These are phyloP conservation scores for Gautieria morchelliformis DNA, from an alignment of 768 basidiomycete genomes.

Conservation along the genomic window DNA sequence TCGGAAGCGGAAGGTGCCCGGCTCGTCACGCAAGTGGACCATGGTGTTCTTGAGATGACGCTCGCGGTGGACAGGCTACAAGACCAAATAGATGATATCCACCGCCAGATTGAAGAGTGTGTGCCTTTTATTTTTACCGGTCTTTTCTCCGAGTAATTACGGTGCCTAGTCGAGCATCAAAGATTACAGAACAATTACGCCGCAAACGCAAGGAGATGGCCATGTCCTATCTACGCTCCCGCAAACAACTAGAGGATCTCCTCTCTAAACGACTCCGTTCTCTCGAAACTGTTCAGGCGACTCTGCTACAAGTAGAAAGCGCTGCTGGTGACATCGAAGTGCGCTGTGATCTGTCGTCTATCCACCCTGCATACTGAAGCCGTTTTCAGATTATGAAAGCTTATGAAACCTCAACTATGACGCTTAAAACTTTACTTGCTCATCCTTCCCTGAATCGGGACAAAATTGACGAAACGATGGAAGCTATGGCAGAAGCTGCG, in stretches of 20 bases:
- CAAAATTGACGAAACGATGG: constrained; percentile 78
- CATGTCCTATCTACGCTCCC: constrained; percentile 65
- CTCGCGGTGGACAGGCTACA: constrained; percentile 58
- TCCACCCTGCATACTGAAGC: not conserved
- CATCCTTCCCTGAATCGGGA: constrained; percentile 76
- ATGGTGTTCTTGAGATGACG: constrained; percentile 74
- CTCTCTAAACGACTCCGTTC: constrained; percentile 66
- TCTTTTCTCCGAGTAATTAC: not conserved
- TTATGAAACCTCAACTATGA: constrained; percentile 75
- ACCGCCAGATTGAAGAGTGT: constrained; percentile 66
- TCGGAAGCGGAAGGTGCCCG: constrained; percentile 25
- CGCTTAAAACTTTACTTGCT: constrained; percentile 64
- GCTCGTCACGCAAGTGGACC: constrained; percentile 67
- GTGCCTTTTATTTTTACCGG: constrained; percentile 14
- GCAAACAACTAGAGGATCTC: constrained; percentile 73
- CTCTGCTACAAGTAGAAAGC: constrained; percentile 73
- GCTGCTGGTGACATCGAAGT: constrained; percentile 89
- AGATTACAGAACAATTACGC: constrained; percentile 55
- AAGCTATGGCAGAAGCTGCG: constrained; percentile 75
- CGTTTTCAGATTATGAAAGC: constrained; percentile 68
- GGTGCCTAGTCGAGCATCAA: constrained; percentile 47
- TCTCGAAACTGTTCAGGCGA: constrained; percentile 63
- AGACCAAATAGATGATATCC: constrained; percentile 57
- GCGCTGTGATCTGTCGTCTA: constrained; percentile 12
- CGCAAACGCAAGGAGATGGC: constrained; percentile 68